Conservation (phyloP, 2,329 filamentous ascomycete species). For the Botrytis cinerea region DNA sequence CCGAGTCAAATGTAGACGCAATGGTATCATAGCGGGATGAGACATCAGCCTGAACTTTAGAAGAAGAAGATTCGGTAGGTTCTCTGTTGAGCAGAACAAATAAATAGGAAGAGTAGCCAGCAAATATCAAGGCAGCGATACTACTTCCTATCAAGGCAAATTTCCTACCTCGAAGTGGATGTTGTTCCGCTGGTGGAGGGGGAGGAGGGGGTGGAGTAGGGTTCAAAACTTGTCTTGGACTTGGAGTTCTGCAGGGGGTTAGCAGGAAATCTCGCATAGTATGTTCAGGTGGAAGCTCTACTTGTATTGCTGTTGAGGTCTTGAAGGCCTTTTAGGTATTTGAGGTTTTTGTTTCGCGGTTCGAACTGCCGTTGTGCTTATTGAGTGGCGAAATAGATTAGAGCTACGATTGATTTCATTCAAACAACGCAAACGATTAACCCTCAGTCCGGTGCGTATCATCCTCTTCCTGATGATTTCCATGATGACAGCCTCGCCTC, state of each 20-base stretch:
- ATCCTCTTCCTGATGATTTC: conserved; percentile 15
- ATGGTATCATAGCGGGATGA: conserved; percentile 40
- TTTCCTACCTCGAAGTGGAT: conserved; percentile 35
- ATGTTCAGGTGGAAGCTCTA: background rate
- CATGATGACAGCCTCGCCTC: conserved; percentile 3
- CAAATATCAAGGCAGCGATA: conserved; percentile 20
- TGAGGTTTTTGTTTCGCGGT: background rate
- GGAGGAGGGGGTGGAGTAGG: conserved; percentile 10
- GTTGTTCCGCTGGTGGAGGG: conserved; percentile 24
- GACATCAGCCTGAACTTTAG: conserved; percentile 36
- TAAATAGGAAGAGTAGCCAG: conserved; percentile 40
- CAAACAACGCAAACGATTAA: background rate
- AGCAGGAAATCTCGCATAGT: background rate
- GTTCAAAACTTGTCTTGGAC: conserved; percentile 25
- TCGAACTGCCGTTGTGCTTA: conserved; percentile 20
- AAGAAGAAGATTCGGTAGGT: conserved; percentile 29
- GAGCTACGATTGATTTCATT: background rate
- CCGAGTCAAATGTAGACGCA: conserved; percentile 59
- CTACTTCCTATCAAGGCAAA: conserved; percentile 34
- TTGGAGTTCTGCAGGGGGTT: conserved; percentile 29
- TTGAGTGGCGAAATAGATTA: background rate
- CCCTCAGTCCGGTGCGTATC: background rate
- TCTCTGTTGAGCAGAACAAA: conserved; percentile 41
- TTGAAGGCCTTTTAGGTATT: background rate
- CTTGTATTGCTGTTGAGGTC: conserved; percentile 19